Base-by-base conservation (phyloP, 331 rosid genomes). In the Pyrus hybrid region DNA sequence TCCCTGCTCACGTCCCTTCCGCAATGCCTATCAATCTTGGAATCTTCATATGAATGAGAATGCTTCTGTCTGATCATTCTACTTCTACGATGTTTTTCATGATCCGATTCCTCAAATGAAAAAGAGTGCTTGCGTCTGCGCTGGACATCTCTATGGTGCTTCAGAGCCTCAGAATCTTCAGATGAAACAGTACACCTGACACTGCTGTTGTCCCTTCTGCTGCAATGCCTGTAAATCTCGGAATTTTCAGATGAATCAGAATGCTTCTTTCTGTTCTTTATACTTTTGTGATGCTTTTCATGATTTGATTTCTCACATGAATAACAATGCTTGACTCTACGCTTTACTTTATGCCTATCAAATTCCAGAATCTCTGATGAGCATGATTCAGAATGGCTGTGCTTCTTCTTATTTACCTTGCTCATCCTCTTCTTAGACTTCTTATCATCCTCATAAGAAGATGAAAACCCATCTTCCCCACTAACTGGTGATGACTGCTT, bases 341-440 rank as follows among this genome's bases (percentile, higher is more conserved):
- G 83, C 81, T 67, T 88, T 79, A 75, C 66, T 41, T 67, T 73
- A 71, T 63, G 82, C 76, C 80, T 80, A 80, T 86, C 84, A 70
- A 66, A 71, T 74, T 76, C 87, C 5, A 81, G 71, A 63, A 84
- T 61, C 72, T 85, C 97, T 43, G 89, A 83, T 29, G 89, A 85
- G 80, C 89, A 81, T n/a, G 89, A 84, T 60, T 80, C 79, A n/a
- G 80, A 72, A 76, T 58, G 79, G 63, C 65, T 43, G 29, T 4
- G 78, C 86, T 76, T 87, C 82, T 80, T 88, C 81, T 81, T 84
- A 49, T 28, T 80, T 62, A 33, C 70, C 73, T 87, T 85, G 58
- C 37, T 51, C 69, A 67, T 81, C 57, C 71, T 81, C 67, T 81
- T 86, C 84, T 80, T 86, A 8, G 61, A 71, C 30, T 69, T 80